Base-by-base conservation (phyloP, 169 alveolate genomes). In the Eimeria praecox region DNA sequence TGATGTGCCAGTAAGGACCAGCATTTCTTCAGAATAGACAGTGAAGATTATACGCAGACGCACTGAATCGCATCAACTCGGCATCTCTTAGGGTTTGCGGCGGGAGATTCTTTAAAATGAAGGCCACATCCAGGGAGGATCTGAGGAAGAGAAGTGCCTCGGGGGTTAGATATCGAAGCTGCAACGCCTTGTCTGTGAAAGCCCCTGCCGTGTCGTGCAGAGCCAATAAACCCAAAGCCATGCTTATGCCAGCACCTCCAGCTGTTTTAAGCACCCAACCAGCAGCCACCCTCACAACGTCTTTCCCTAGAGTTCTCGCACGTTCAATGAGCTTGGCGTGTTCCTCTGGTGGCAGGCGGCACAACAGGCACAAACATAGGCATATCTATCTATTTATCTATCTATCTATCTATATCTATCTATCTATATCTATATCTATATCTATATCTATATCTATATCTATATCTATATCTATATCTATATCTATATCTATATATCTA, bases 301-400 rank as follows among this genome's bases (percentile, higher is more conserved):
- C 91, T 20, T 27, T 27, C 30, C 91, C 91, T 3, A 83, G 75
- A 33, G 33, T 33, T 10, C 35, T 20, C 24, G 91, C 91, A 0
- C 91, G 75, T 40, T 83, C 49, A 12, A 54, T 83, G 8, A 83
- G 77, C 33, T n/a, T 52, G 22, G 59, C 91, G 52, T 54, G 77
- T 40, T 83, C 77, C 75, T 83, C 91, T 83, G 91, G n/a, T 20
- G 90, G 56, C 82, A 69, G 91, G n/a, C 10, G 90, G 56, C 82
- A 69, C 82, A 69, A 56, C 66, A 27, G 14, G n/a, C n/a, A 56
- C 2, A 18, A 56, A 56, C 27, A 56, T 12, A 56, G 2, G 18
- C 27, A 56, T 12, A 56, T 56, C 14, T 56, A 56, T 16, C 8
- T 18, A 56, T 18, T 12, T 56, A 56, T 49, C 5, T 12, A 56